phyloP scores from a whole-genome alignment of 495 filamentous ascomycete species.

The Astrocystis sublimbata region DNA sequence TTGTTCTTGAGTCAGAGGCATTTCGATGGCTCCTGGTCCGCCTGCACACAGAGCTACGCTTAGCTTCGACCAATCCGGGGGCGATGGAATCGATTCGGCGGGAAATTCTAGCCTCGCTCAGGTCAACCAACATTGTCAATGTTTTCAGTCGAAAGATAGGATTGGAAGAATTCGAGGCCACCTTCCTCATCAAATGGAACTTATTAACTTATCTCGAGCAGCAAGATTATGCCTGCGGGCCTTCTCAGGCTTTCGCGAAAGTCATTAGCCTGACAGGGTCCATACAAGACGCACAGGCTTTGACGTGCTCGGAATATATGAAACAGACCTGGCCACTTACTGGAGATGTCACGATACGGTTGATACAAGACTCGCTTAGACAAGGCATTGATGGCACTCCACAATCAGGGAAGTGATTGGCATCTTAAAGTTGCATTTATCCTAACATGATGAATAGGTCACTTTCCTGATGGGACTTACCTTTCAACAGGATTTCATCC shows the following conservation, averaged over 20 bases:
- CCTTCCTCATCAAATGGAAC: not conserved
- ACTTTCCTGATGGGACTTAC: not conserved
- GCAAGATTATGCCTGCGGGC: not conserved
- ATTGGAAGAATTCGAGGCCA: not conserved
- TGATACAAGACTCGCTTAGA: not conserved
- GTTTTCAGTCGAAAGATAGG: not conserved
- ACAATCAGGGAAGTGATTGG: not conserved
- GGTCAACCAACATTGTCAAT: not conserved
- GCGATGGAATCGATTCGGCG: not conserved
- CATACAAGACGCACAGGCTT: not conserved
- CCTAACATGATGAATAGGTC: not conserved
- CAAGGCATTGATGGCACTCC: not conserved
- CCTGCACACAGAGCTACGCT: not conserved
- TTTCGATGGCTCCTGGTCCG: not conserved
- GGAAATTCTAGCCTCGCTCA: not conserved
- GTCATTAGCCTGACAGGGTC: not conserved
- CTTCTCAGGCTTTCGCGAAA: not conserved
- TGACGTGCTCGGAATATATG: not conserved
- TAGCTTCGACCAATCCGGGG: not conserved
- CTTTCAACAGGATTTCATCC: not conserved
- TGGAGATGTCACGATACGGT: not conserved
- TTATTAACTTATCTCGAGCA: not conserved
- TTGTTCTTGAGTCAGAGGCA: not conserved
- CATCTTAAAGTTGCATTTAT: not conserved
- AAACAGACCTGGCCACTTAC: not conserved